Percentiles rank a stretch among this genome's conserved stretches.
phyloP scores from a whole-genome alignment of 2,329 filamentous ascomycete genomes.

The Fusarium keratoplasticum region DNA sequence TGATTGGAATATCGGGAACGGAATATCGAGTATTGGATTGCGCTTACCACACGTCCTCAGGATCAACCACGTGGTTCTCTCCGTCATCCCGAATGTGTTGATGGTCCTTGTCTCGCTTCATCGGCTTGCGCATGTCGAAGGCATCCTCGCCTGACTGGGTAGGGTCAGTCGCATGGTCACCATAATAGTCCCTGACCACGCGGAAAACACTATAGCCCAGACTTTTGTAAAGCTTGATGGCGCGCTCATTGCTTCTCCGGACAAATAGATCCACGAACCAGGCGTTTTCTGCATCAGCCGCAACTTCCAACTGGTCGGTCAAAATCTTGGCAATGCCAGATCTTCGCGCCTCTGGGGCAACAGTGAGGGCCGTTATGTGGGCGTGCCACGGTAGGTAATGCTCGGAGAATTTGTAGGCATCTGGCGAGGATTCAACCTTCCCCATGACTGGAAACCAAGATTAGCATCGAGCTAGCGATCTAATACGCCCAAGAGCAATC shows the following conservation, averaged over 20 bases:
- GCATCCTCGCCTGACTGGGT: conserved; percentile 81
- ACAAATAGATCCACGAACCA: conserved; percentile 99
- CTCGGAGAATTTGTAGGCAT: conserved; percentile 78
- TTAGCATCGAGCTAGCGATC: conserved; percentile 28
- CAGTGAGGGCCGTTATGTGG: conserved; percentile 95
- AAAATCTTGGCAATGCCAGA: conserved; percentile 89
- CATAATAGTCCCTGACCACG: conserved; percentile 91
- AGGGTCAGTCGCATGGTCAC: conserved; percentile 78
- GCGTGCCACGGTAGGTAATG: conserved; percentile 99
- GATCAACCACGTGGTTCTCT: conserved; percentile 80
- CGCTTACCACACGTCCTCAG: conserved; percentile 84
- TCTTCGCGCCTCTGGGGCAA: conserved; percentile 86
- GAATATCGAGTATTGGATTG: conserved; percentile 5
- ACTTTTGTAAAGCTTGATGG: conserved; percentile 87
- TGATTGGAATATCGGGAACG: conserved; percentile 57
- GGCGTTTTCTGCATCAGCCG: conserved; percentile 82
- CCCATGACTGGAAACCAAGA: conserved; percentile 82
- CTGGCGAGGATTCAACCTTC: conserved; percentile 90
- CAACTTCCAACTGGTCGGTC: conserved; percentile 83
- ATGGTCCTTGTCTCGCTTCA: conserved; percentile 80
- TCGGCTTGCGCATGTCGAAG: conserved; percentile 95
- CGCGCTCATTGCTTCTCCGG: conserved; percentile 85
- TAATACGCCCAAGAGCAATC: conserved; percentile 45
- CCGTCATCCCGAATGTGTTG: conserved; percentile 86
- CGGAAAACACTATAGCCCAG: conserved; percentile 95